Conservation (phyloP, 768 basidiomycete species). For the Calocera viscosa region DNA sequence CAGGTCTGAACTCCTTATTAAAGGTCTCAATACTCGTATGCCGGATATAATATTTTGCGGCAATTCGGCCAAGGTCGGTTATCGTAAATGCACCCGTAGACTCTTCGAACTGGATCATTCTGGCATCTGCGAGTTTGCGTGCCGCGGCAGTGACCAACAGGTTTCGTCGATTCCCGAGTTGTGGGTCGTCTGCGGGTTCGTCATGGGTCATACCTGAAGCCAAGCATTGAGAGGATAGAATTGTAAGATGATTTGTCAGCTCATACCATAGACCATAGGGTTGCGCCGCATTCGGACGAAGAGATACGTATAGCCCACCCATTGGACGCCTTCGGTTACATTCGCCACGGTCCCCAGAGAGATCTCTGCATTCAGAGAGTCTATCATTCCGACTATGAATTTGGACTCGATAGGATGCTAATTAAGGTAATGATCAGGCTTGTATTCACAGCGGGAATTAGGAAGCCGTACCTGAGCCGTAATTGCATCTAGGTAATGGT, state of each 20-base stretch:
- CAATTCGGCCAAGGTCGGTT: constrained; percentile 90
- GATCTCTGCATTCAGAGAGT: constrained; percentile 91
- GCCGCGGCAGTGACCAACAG: constrained; percentile 59
- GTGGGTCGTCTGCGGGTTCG: constrained; percentile 53
- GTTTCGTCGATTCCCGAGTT: constrained; percentile 54
- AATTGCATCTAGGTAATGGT: constrained; percentile 79
- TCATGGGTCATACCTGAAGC: constrained; percentile 60
- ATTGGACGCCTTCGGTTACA: constrained; percentile 72
- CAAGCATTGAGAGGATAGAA: constrained; percentile 14
- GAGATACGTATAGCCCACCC: constrained; percentile 95
- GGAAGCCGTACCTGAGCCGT: constrained; percentile 56
- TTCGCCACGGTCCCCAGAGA: constrained; percentile 87
- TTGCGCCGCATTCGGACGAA: constrained; percentile 91
- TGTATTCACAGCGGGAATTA: constrained; percentile 4
- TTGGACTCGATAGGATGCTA: constrained; percentile 94
- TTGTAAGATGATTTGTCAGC: constrained; percentile 13
- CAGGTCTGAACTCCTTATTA: constrained; percentile 58
- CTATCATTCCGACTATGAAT: constrained; percentile 74
- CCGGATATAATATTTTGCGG: constrained; percentile 91
- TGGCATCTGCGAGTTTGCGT: constrained; percentile 46
- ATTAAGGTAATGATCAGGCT: neutral
- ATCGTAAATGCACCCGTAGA: constrained; percentile 47
- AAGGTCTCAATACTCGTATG: constrained; percentile 77
- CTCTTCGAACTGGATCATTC: constrained; percentile 72
- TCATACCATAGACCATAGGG: constrained; percentile 67